Evolutionary conservation across 2,329 filamentous ascomycete genomes (phyloP), one percentile per base, ranked within the genome.

Genomic region (Tothia fuscella): DNA sequence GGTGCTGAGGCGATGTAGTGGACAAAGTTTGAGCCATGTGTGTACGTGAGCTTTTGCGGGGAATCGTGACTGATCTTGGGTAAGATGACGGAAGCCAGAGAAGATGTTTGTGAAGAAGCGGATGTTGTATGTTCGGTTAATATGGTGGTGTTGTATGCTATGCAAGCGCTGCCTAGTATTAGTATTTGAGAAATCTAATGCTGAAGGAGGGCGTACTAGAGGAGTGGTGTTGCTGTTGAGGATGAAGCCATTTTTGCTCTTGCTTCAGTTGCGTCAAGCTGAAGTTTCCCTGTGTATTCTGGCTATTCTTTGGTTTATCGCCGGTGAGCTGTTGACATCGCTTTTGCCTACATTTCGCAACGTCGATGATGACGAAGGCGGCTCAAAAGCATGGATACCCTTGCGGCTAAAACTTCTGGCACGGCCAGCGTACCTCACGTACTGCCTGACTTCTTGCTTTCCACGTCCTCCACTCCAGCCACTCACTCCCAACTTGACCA

Each of bases 1-100:
- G 86, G 80, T 1, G 86, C 78, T 57, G 91, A 83, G 55, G 88
- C 76, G 57, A 96, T 82, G 70, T 93, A 95, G 72, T 98, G 89
- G 62, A 96, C 91, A 70, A 91, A 86, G 61, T 93, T 80, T 46
- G 80, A 71, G 64, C 87, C 83, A 63, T 95, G 87, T 30, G 86
- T 93, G 67, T 93, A 95, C 42, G 89, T 96, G 50, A 93, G 76
- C 65, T 95, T 95, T 57, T 93, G 79, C 1, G 87, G 72, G 22
- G 72, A 67, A 49, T 70, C 65, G 67, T 98, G 91, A 43, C 74
- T 72, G 69, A 98, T 93, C 62, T 94, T 94, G 45, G 93, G 91
- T 33, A 98, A 85, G 67, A 98, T 87, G 53, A 95, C 71, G 33
- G 87, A 91, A 51, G 89, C 86, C 53, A 96, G 82, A 10, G 82